Evolutionary conservation across 2,329 filamentous ascomycete genomes (phyloP).

Genomic region (Fusarium tanahbumbuense): DNA sequence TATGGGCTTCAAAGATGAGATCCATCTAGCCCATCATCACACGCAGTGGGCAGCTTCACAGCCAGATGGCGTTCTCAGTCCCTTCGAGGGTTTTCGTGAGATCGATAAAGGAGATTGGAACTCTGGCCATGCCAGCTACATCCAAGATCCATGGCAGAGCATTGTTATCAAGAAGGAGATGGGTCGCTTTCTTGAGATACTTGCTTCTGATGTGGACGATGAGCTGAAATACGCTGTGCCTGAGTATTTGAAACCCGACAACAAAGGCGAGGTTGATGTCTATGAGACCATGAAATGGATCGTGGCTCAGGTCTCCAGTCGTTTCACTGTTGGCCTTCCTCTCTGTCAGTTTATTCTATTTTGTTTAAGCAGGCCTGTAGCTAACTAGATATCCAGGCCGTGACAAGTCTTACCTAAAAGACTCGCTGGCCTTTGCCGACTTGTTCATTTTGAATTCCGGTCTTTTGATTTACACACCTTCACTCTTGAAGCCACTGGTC

Average conservation of each 20-base stretch:
- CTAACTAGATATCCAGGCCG: slow-evolving; percentile 37
- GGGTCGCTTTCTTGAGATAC: slow-evolving; percentile 49
- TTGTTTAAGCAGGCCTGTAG: no score
- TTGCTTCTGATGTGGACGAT: slow-evolving; percentile 50
- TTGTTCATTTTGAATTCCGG: slow-evolving; percentile 51
- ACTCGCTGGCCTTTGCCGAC: slow-evolving; percentile 47
- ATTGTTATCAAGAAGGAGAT: slow-evolving; percentile 52
- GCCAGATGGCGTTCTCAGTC: slow-evolving; percentile 52
- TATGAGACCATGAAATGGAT: slow-evolving; percentile 44
- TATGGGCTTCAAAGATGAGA: slow-evolving; percentile 54
- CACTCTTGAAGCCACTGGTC: slow-evolving; percentile 49
- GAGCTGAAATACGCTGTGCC: slow-evolving; percentile 51
- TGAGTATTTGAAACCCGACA: slow-evolving; percentile 47
- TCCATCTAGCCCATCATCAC: slow-evolving; percentile 55
- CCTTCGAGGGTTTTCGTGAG: slow-evolving; percentile 53
- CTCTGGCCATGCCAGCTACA: slow-evolving; percentile 51
- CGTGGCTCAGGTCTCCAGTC: slow-evolving; percentile 48
- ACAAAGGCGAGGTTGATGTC: slow-evolving; percentile 48
- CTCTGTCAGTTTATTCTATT: slow-evolving; percentile 29
- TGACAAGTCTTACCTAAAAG: slow-evolving; percentile 50
- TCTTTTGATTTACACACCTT: slow-evolving; percentile 47
- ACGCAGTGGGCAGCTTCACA: slow-evolving; percentile 56
- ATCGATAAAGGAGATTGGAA: slow-evolving; percentile 54
- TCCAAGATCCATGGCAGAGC: slow-evolving; percentile 53
- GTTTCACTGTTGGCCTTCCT: slow-evolving; percentile 49